Percentiles rank a stretch among this genome's conserved stretches.
phyloP scores from a whole-genome alignment of 2,329 filamentous ascomycete genomes.

The Coleophoma cylindrospora region DNA sequence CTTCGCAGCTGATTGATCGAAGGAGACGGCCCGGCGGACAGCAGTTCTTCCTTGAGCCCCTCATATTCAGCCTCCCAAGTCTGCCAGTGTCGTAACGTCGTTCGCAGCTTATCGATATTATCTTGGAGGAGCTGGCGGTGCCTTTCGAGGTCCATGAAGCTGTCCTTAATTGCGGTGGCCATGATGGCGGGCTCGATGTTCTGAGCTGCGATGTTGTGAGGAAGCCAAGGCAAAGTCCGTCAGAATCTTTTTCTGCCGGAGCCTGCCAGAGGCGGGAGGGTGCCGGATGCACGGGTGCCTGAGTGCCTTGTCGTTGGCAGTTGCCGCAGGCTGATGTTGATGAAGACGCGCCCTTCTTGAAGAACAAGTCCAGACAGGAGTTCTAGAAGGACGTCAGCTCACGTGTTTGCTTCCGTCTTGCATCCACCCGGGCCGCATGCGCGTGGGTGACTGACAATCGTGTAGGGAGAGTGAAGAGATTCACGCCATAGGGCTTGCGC shows the following conservation, averaged over 20 bases:
- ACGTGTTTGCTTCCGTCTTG: no score
- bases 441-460: no score
- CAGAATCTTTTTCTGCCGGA: neutral
- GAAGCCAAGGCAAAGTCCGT: neutral
- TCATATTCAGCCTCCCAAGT: conserved; percentile 92
- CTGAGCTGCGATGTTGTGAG: neutral
- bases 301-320: no score
- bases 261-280: neutral
- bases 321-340: no score
- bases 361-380: no score
- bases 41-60: conserved; percentile 76
- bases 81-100: conserved; percentile 81
- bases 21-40: conserved; percentile 37
- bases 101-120: conserved; percentile 67
- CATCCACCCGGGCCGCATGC: no score
- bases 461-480: no score
- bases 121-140: conserved; percentile 72
- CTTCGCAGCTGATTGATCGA: conserved; percentile 43
- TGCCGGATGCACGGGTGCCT: no score
- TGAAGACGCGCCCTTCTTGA: no score
- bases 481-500: no score
- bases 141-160: conserved; percentile 64
- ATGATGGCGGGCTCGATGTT: conserved; percentile 7
- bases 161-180: conserved; percentile 24
- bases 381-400: no score